Percentiles rank a stretch among this genome's conserved stretches.
phyloP scores from a whole-genome alignment of 1,284 basidiomycete genomes.

The Ganoderma resinaceum region DNA sequence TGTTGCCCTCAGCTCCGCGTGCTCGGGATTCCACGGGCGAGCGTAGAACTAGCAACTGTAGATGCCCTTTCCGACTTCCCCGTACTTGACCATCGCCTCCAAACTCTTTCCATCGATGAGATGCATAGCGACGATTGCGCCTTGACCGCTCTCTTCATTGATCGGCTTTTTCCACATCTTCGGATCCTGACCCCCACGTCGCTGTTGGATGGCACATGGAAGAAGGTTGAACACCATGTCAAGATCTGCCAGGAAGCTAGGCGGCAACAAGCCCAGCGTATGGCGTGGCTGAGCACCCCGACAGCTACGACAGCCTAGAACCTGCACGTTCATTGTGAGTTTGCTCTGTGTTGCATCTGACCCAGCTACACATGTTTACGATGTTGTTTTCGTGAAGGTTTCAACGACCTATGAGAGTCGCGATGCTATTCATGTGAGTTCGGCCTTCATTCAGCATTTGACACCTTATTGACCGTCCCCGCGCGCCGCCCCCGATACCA shows the following conservation, averaged over 20 bases:
- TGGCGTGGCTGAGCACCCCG: not conserved
- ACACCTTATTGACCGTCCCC: no score
- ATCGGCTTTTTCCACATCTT: not conserved
- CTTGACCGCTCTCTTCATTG: not conserved
- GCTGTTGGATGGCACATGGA: not conserved
- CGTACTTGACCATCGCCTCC: not conserved
- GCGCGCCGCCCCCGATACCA: no score
- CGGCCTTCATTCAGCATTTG: no score
- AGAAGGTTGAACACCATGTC: not conserved
- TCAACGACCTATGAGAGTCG: not conserved
- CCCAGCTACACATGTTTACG: no score
- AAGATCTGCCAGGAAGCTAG: not conserved
- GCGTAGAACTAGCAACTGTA: not conserved
- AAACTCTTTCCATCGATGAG: not conserved
- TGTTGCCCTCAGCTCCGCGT: not conserved
- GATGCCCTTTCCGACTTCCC: not conserved
- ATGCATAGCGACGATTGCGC: not conserved
- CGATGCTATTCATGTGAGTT: not conserved
- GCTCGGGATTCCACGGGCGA: not conserved
- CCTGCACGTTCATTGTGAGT: no score
- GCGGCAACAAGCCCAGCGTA: not conserved
- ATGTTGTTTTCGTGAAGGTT: no score
- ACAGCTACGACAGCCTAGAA: not conserved
- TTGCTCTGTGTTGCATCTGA: no score
- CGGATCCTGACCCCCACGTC: no score